Conservation (phyloP, 176 grass and related monocot genomes). For the Neostapfia colusana region DNA sequence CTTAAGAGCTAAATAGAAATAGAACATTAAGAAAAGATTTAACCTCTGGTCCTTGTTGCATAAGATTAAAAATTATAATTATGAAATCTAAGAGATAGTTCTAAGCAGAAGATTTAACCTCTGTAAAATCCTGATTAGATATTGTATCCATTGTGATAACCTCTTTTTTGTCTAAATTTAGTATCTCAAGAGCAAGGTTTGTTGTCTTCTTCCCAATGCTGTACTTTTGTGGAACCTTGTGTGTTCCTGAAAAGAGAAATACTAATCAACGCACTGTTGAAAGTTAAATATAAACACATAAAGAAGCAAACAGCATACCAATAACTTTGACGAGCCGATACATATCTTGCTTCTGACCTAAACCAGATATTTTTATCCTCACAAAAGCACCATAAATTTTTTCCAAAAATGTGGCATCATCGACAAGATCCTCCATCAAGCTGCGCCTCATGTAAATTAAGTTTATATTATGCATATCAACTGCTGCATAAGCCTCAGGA, state of each 20-base stretch:
- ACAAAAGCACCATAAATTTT: conserved; percentile 85
- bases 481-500: conserved; percentile 75
- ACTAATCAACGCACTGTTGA: background rate
- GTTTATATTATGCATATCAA: conserved; percentile 92
- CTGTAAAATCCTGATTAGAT: conserved; percentile 97
- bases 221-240: conserved; percentile 75
- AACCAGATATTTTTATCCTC: conserved; percentile 82
- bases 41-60: conserved; percentile 55
- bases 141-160: conserved; percentile 79
- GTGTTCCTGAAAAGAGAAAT: conserved; percentile 55
- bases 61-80: background rate
- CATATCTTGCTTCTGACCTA: conserved; percentile 86
- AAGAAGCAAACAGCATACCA: conserved; percentile 58
- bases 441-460: conserved; percentile 78
- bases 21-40: conserved; percentile 28
- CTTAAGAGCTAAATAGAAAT: background rate
- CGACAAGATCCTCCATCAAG: conserved; percentile 85
- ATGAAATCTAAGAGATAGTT: background rate
- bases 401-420: conserved; percentile 58
- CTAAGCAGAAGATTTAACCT: conserved; percentile 56
- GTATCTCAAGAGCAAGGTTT: conserved; percentile 81
- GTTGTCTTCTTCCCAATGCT: conserved; percentile 86
- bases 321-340: conserved; percentile 95
- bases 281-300: conserved; percentile 4
- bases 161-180: conserved; percentile 92